phyloP scores from a whole-genome alignment of 2,329 filamentous ascomycete species.

The Xylaria sp. region DNA sequence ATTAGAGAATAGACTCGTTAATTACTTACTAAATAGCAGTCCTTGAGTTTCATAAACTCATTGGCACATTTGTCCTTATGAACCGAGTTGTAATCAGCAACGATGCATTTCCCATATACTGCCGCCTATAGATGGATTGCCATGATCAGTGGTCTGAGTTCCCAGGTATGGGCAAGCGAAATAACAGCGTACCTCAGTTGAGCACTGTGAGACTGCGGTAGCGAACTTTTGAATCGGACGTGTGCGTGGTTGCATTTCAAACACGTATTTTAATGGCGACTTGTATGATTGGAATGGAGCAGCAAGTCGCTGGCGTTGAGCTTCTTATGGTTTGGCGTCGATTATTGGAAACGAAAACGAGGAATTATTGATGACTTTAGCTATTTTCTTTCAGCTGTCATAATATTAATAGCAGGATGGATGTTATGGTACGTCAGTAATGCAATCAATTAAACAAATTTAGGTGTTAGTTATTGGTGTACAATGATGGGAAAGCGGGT shows the following conservation, averaged over 20 bases:
- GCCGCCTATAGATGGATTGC: conserved; percentile 67
- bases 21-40: conserved; percentile 80
- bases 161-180: neutral
- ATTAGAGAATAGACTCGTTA: neutral
- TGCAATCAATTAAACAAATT: conserved; percentile 34
- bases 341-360: neutral
- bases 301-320: neutral
- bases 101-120: conserved; percentile 89
- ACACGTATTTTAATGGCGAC: neutral
- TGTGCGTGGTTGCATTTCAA: conserved; percentile 45
- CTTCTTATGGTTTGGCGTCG: neutral
- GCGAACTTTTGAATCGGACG: conserved; percentile 67
- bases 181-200: conserved; percentile 57
- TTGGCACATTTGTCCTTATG: conserved; percentile 89
- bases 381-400: too few relatives aligned
- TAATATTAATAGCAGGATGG: conserved; percentile 1
- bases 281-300: neutral
- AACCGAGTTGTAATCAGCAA: conserved; percentile 88
- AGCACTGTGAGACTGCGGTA: conserved; percentile 64
- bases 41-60: conserved; percentile 86
- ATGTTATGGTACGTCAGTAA: conserved; percentile 21
- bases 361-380: neutral
- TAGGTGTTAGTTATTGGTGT: neutral
- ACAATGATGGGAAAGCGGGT: conserved; percentile 10
- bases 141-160: conserved; percentile 18